Evolutionary conservation across 768 basidiomycete species (phyloP), one percentile per base, ranked within the genome.

Genomic region (Psilocybe sp.): DNA sequence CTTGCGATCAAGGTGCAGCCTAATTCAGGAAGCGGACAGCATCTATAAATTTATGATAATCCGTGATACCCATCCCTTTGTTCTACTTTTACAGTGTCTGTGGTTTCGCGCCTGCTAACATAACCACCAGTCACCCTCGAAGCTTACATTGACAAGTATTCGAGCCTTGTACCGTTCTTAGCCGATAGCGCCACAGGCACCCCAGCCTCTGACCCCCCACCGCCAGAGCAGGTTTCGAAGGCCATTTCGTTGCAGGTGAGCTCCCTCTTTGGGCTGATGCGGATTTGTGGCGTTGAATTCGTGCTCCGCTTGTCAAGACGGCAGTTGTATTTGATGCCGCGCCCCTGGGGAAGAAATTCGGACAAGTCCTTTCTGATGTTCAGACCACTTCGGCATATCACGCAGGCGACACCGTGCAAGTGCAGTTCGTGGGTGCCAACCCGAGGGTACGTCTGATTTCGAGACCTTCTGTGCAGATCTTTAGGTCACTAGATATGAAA

Each of bases 81-180:
- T 28, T 28, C 23, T 28, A 28, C 23, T 28, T 28, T 28, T 28
- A 7, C 23, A 28, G n/a, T 40, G 36, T 19, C 15, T 40, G 33
- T 50, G 51, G 50, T 39, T 28, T 28, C 23, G 41, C 47, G 48
- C 37, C 16, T 32, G 18, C 46, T 47, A 49, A 52, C 28, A 50
- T 41, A 35, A 33, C 49, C 47, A 51, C 52, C 55, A 89, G 87
- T 73, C 56, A 89, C 87, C 2, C 74, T 90, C n/a, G 87, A 89
- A 39, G 84, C 89, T 2, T 91, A 88, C 61, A 86, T 89, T 51
- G 76, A 89, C 64, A 85, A 84, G 60, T 91, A 89, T 64, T 73
- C 75, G 34, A 80, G 76, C 54, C 74, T 90, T 28, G 79, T 89
- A 10, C 73, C 78, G 4, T 85, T 76, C 72, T 72, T 89, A 19